Evolutionary conservation across 164 flowering plant genomes (phyloP).

Genomic region (Saururus chinensis): DNA sequence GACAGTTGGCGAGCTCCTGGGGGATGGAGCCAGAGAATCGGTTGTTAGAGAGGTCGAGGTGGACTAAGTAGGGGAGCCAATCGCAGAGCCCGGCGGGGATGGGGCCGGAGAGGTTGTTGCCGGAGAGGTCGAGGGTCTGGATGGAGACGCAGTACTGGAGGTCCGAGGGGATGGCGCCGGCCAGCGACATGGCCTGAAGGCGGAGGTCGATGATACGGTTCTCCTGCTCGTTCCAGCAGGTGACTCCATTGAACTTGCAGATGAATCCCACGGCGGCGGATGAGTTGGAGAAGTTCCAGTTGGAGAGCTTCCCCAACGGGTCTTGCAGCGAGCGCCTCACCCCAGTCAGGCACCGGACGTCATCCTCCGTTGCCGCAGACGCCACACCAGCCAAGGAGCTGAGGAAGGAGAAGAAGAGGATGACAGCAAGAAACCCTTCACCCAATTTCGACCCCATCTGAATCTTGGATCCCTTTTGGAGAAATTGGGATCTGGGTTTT

Average conservation of each 20-base stretch:
- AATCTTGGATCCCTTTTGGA: too few relatives aligned
- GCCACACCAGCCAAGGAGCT: background rate
- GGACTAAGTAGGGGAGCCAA: constrained; percentile 24
- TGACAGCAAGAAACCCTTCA: background rate
- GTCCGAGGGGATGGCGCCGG: constrained; percentile 10
- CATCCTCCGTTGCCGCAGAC: constrained; percentile 11
- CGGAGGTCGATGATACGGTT: constrained; percentile 17
- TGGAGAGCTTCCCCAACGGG: constrained; percentile 8
- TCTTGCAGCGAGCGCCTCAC: constrained; percentile 11
- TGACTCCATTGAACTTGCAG: constrained; percentile 18
- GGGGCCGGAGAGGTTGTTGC: constrained; percentile 14
- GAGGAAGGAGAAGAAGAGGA: background rate
- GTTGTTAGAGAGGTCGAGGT: constrained; percentile 21
- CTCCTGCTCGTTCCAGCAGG: constrained; percentile 27
- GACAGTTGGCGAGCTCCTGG: constrained; percentile 17
- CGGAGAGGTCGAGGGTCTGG: constrained; percentile 18
- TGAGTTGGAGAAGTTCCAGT: constrained; percentile 19
- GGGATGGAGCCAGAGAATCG: constrained; percentile 18
- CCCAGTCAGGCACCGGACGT: constrained; percentile 19
- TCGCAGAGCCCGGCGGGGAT: constrained; percentile 20
- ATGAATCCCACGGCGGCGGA: constrained; percentile 14
- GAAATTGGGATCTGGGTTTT: too few relatives aligned
- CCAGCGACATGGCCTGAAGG: constrained; percentile 11
- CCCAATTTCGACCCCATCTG: background rate
- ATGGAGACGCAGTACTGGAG: constrained; percentile 20